These are phyloP conservation scores for Dentiscutata heterogama DNA, from an alignment of 371 early-diverging fungal genomes.

Conservation along the genomic window DNA sequence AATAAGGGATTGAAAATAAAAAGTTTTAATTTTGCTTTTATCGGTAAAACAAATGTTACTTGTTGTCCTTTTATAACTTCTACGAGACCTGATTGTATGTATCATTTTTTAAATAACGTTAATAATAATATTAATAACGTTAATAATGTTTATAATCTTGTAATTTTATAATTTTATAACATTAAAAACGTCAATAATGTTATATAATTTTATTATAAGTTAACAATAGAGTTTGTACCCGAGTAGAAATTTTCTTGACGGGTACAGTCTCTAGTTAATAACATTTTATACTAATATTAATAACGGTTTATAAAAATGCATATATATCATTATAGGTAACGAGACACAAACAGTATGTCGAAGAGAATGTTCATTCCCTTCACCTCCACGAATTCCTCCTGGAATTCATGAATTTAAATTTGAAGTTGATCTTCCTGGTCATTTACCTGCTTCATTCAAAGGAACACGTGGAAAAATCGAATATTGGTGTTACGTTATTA, in stretches of 20 bases:
- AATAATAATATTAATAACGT: too few relatives aligned
- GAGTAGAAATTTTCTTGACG: too few relatives aligned
- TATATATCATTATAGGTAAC: neutral
- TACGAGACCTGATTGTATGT: slow-evolving; percentile 31
- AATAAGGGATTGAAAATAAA: neutral
- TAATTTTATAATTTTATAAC: too few relatives aligned
- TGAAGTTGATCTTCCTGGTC: slow-evolving; percentile 33
- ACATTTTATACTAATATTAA: too few relatives aligned
- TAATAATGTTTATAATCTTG: too few relatives aligned
- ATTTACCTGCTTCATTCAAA: slow-evolving; percentile 31
- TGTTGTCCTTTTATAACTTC: slow-evolving; percentile 20
- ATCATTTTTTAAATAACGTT: neutral
- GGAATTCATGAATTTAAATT: slow-evolving; percentile 31
- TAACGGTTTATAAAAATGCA: too few relatives aligned
- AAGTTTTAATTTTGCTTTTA: neutral
- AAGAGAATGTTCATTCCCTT: neutral
- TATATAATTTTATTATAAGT: too few relatives aligned
- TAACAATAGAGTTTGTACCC: too few relatives aligned
- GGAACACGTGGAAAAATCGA: slow-evolving; percentile 34
- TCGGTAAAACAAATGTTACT: neutral
- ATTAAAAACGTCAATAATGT: too few relatives aligned
- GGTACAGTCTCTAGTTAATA: too few relatives aligned
- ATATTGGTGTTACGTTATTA: neutral
- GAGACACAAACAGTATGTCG: slow-evolving; percentile 9
- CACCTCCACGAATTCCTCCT: neutral